These are phyloP conservation scores for Talaromyces sp. DNA, from an alignment of 2,329 filamentous ascomycete genomes.

Conservation along the genomic window DNA sequence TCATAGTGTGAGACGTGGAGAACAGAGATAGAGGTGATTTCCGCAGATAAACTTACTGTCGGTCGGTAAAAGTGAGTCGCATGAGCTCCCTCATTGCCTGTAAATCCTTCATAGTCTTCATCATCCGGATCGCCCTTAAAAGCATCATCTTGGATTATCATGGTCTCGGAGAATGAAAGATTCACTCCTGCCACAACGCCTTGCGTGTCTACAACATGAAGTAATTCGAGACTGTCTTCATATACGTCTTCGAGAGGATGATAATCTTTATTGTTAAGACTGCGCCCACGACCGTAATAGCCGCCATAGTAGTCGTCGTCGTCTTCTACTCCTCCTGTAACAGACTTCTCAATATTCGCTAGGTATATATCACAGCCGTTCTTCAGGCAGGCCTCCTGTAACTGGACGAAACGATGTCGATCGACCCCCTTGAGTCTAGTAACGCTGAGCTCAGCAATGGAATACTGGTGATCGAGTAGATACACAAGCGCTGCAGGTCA, in stretches of 20 bases:
- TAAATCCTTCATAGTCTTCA: constrained; percentile 24
- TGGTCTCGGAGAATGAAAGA: constrained; percentile 6
- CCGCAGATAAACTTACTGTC: constrained; percentile 19
- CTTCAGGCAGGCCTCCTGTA: constrained; percentile 21
- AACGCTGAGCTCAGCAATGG: constrained; percentile 22
- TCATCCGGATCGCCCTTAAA: constrained; percentile 21
- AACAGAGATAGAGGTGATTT: neutral
- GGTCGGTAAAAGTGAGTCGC: constrained; percentile 25
- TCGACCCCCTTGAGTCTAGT: constrained; percentile 25
- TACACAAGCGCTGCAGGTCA: constrained; percentile 22
- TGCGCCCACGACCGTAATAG: neutral
- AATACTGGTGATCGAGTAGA: constrained; percentile 26
- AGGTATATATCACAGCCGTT: constrained; percentile 24
- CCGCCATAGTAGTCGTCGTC: constrained; percentile 6
- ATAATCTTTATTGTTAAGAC: constrained; percentile 7
- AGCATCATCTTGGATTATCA: constrained; percentile 18
- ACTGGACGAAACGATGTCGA: constrained; percentile 16
- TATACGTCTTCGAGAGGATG: neutral
- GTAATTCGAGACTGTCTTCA: constrained; percentile 1
- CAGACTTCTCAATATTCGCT: constrained; percentile 23
- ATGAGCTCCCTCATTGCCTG: constrained; percentile 26
- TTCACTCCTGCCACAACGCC: constrained; percentile 5
- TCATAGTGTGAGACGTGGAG: neutral
- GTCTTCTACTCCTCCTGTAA: constrained; percentile 18
- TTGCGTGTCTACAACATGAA: constrained; percentile 15